Base-by-base conservation (phyloP, 2,329 filamentous ascomycete species). In the Trichophaea hybrida region DNA sequence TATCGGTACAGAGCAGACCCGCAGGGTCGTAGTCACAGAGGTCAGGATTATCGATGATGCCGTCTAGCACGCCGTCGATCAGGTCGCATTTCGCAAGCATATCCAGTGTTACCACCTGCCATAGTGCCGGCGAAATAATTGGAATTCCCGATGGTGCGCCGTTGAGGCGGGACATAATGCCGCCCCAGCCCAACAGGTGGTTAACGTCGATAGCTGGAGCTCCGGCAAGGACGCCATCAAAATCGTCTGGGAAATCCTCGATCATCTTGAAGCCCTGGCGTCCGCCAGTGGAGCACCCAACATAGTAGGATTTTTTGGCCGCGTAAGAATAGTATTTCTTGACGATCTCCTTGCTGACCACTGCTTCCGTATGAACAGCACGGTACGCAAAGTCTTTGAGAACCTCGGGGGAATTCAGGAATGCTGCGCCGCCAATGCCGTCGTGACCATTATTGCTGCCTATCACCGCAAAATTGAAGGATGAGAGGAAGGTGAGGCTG, bases 221-320 rank as follows among this genome's bases (percentile, higher is more conserved):
- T 15, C 73, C 75, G 5, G 73, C 71, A 31, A 77, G 71, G 55
- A 77, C 74, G 40, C 75, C 75, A 59, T 77, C 75, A 55, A 77
- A 77, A 62, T 77, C 75, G 12, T 73, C 67, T 0, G 75, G 75
- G 61, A 71, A 77, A 50, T 72, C 69, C 59, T 76, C 72, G 3
- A 73, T 71, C 1, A 73, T 73, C 61, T 75, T 75, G 58, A 76
- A 69, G 38, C 75, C 75, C 64, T 77, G 74, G n/a, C 73, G 71
- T 17, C 75, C 75, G 60, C 75, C 75, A n/a, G 73, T 73, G 1
- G 74, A 76, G 67, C 75, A 77, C 24, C 74, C 75, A 6, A 75
- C 66, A 64, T 74, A 77, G 69, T 77, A 77, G 17, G 73, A 73
- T 60, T 78, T 77, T 7, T 17, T 34, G 3, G 60, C 57, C 0